phyloP scores from a whole-genome alignment of 208 protist genomes.

The Acanthamoeba sp. region DNA sequence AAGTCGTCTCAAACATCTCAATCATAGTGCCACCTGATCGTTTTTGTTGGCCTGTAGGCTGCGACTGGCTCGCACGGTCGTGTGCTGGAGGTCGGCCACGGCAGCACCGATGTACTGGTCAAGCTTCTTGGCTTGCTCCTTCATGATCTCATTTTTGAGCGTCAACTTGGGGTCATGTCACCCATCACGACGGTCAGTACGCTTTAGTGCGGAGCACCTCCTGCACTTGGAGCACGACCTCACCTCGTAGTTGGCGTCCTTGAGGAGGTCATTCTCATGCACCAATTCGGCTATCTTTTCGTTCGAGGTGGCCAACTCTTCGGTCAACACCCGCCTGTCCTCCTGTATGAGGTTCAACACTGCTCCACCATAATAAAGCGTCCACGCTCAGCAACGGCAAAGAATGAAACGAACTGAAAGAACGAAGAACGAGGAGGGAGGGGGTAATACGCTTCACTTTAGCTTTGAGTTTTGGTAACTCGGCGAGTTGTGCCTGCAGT shows the following conservation, averaged over 20 bases:
- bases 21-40: conserved; percentile 19
- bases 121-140: conserved; percentile 13
- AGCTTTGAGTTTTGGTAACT: conserved; percentile 31
- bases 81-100: not conserved
- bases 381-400: no score
- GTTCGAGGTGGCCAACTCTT: conserved; percentile 8
- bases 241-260: conserved; percentile 43
- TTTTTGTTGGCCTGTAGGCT: conserved; percentile 37
- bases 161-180: not conserved
- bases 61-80: not conserved
- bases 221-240: not conserved
- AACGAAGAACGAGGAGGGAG: not conserved
- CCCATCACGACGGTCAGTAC: no score
- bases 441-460: not conserved
- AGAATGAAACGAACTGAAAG: no score
- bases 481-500: conserved; percentile 32
- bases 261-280: conserved; percentile 20
- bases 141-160: not conserved
- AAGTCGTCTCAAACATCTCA: no score
- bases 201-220: no score
- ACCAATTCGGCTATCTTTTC: conserved; percentile 42
- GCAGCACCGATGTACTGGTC: not conserved
- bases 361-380: not conserved
- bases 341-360: conserved; percentile 23
- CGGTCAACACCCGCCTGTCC: conserved; percentile 11